These are phyloP conservation scores for Saccharomyces hybrid DNA, from an alignment of 1,139 yeast genomes.

Conservation along the genomic window DNA sequence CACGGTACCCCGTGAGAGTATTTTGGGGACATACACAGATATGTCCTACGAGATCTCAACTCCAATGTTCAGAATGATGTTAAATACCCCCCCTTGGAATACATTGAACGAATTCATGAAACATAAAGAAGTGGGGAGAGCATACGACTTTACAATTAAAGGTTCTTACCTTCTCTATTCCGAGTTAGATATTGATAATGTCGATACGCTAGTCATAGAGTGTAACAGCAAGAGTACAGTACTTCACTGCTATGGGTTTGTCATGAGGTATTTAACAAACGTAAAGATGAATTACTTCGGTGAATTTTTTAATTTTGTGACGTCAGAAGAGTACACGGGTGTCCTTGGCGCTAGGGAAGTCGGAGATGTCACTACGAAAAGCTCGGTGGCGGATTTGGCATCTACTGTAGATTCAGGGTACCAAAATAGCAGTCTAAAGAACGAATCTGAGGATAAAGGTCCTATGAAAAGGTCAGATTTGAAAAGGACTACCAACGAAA, in stretches of 20 bases:
- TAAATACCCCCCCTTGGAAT: constrained; percentile 90
- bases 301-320: constrained; percentile 70
- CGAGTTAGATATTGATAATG: constrained; percentile 53
- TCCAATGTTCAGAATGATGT: constrained; percentile 50
- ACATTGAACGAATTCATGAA: constrained; percentile 67
- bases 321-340: constrained; percentile 69
- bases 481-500: constrained; percentile 57
- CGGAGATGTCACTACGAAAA: constrained; percentile 6
- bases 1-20: constrained; percentile 54
- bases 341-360: constrained; percentile 12
- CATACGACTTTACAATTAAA: constrained; percentile 49
- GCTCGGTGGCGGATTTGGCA: constrained; percentile 1
- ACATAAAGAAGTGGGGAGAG: constrained; percentile 56
- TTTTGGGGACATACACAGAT: constrained; percentile 49
- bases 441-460: constrained; percentile 6
- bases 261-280: constrained; percentile 67
- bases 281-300: constrained; percentile 88
- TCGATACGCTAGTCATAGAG: constrained; percentile 62
- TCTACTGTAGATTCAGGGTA: not conserved
- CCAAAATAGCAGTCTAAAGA: constrained; percentile 2
- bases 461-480: constrained; percentile 28
- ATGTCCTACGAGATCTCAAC: constrained; percentile 51
- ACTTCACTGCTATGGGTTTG: constrained; percentile 69
- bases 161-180: constrained; percentile 64
- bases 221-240: constrained; percentile 62